Conservation (phyloP, 768 basidiomycete genomes). For the Hypholoma fasciculare region DNA sequence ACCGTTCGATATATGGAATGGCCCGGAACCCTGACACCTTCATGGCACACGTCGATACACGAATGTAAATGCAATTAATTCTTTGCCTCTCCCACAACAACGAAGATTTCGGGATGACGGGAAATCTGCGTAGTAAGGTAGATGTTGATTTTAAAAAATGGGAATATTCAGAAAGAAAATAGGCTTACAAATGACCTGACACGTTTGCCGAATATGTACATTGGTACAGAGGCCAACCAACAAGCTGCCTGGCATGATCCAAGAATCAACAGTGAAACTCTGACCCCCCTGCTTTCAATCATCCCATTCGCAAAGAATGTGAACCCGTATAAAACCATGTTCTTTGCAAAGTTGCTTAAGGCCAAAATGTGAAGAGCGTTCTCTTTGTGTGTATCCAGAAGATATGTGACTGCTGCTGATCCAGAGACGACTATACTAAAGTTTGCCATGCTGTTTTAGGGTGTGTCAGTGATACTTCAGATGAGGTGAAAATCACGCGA, state of each 20-base stretch:
- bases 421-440: conserved; percentile 44
- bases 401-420: conserved; percentile 42
- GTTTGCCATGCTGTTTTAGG: conserved; percentile 35
- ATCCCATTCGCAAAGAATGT: conserved; percentile 46
- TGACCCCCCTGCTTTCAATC: conserved; percentile 36
- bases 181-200: conserved; percentile 40
- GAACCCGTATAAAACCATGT: conserved; percentile 45
- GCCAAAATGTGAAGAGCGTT: conserved; percentile 42
- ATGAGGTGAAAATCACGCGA: background rate
- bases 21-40: conserved; percentile 17
- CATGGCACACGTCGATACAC: background rate
- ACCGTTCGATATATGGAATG: conserved; percentile 50
- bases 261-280: conserved; percentile 38
- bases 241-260: conserved; percentile 40
- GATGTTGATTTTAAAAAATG: background rate
- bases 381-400: conserved; percentile 43
- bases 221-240: conserved; percentile 40
- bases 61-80: background rate
- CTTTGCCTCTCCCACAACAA: conserved; percentile 13
- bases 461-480: background rate
- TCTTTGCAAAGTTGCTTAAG: conserved; percentile 43
- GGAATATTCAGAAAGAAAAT: background rate
- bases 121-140: conserved; percentile 15
- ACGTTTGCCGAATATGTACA: conserved; percentile 46
- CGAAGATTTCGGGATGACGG: conserved; percentile 25